Evolutionary conservation across 441 rosid species (phyloP).

Genomic region (Croton setiger): DNA sequence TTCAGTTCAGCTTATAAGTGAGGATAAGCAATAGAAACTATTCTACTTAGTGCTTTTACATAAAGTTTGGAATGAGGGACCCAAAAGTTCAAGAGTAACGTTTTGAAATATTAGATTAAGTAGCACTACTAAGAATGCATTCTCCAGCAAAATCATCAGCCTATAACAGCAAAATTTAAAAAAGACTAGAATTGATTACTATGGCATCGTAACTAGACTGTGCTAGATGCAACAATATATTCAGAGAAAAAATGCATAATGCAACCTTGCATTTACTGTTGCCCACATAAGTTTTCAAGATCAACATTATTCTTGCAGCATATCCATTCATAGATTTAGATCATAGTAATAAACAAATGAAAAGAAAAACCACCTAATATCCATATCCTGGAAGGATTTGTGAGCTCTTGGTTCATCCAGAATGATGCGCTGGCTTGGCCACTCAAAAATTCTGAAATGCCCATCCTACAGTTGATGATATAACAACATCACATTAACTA

Average conservation of each 20-base stretch:
- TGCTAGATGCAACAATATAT: not conserved
- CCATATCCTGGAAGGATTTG: conserved; percentile 83
- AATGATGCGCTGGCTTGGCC: conserved; percentile 73
- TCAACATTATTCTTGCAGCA: conserved; percentile 5
- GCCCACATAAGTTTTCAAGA: conserved; percentile 1
- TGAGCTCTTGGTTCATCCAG: conserved; percentile 84
- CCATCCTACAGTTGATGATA: conserved; percentile 61
- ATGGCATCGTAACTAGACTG: not conserved
- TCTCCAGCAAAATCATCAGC: not conserved
- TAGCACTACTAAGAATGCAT: not conserved
- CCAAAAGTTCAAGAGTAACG: not conserved
- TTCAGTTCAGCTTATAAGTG: not conserved
- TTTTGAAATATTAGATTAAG: not conserved
- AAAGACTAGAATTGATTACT: not conserved
- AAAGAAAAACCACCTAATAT: conserved; percentile 61
- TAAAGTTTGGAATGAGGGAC: not conserved
- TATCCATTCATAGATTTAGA: not conserved
- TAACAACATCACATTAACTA: conserved; percentile 5
- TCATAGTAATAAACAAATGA: not conserved
- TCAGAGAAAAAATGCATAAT: not conserved
- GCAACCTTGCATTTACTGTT: not conserved
- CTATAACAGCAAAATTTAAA: not conserved
- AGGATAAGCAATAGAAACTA: not conserved
- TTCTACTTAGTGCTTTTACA: not conserved
- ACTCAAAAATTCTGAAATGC: conserved; percentile 74